Percentiles rank a stretch among this genome's conserved stretches.
Evolutionary conservation across 2,329 filamentous ascomycete species (phyloP).

Genomic region (Claviceps digitariae): DNA sequence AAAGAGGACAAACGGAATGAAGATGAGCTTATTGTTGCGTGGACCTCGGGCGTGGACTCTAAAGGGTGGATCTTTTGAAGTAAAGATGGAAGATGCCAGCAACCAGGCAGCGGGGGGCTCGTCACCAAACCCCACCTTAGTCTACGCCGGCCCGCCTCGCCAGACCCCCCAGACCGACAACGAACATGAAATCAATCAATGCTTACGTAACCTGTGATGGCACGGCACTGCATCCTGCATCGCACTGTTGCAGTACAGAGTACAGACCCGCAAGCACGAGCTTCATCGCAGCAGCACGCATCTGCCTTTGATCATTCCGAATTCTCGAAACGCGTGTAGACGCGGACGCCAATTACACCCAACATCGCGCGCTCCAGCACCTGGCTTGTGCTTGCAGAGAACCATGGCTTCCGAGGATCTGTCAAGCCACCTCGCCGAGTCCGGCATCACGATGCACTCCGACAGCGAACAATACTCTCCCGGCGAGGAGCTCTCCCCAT

Average conservation of each 20-base stretch:
- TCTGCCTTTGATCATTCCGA: neutral
- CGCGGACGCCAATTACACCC: neutral
- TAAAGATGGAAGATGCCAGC: neutral
- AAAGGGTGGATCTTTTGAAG: neutral
- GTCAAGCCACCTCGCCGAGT: slow-evolving; percentile 49
- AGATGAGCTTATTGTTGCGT: neutral
- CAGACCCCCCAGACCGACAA: neutral
- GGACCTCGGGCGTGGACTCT: neutral
- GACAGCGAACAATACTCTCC: slow-evolving; percentile 74
- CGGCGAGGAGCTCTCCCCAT: slow-evolving; percentile 46
- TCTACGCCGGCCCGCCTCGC: too few species aligned
- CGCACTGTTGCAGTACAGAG: neutral
- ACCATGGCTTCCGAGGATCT: slow-evolving; percentile 40
- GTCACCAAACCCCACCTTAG: neutral
- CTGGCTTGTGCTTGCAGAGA: neutral
- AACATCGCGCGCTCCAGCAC: neutral
- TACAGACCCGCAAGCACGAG: neutral
- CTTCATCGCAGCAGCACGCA: neutral
- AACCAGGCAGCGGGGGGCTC: neutral
- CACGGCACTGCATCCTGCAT: neutral
- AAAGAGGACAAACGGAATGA: neutral
- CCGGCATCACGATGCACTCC: slow-evolving; percentile 63
- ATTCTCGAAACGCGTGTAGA: neutral
- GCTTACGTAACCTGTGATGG: neutral
- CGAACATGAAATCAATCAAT: neutral